Conservation (phyloP, 768 basidiomycete species). For the Terana coerulea region DNA sequence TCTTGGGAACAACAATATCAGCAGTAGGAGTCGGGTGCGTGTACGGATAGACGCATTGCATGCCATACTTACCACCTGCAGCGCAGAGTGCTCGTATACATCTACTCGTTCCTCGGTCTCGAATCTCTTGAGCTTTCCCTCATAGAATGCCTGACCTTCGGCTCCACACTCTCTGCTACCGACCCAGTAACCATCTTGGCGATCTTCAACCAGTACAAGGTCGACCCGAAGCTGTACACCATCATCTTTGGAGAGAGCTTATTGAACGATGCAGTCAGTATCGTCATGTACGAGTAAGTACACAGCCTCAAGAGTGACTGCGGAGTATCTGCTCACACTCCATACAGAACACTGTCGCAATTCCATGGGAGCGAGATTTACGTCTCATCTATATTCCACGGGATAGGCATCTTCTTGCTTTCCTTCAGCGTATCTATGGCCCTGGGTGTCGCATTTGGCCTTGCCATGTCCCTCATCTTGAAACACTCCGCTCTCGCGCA, state of each 20-base stretch:
- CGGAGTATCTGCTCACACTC: not conserved
- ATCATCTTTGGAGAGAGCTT: slow-evolving; percentile 97
- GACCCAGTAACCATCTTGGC: slow-evolving; percentile 98
- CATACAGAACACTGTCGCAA: slow-evolving; percentile 75
- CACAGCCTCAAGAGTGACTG: not conserved
- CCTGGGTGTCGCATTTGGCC: slow-evolving; percentile 87
- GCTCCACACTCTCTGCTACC: slow-evolving; percentile 94
- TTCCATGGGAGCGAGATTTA: slow-evolving; percentile 90
- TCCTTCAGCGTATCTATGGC: slow-evolving; percentile 95
- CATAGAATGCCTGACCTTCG: slow-evolving; percentile 93
- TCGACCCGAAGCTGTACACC: slow-evolving; percentile 96
- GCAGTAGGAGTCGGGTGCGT: slow-evolving; percentile 94
- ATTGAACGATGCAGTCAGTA: slow-evolving; percentile 98
- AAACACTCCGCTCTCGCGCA: slow-evolving; percentile 88
- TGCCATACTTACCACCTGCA: slow-evolving; percentile 49
- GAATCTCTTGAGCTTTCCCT: slow-evolving; percentile 84
- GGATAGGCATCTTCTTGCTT: slow-evolving; percentile 95
- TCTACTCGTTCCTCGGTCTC: slow-evolving; percentile 90
- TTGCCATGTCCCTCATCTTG: slow-evolving; percentile 86
- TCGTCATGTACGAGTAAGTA: slow-evolving; percentile 99
- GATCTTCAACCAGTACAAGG: slow-evolving; percentile 98
- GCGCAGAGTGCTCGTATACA: slow-evolving; percentile 85
- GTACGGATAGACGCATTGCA: not conserved
- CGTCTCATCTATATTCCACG: slow-evolving; percentile 87
- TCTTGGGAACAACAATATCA: slow-evolving; percentile 93